A percentile compares a stretch with the other conserved stretches of the same genome.
Conservation (phyloP, 805 yeast genomes). For the Wickerhamiella cacticola region DNA sequence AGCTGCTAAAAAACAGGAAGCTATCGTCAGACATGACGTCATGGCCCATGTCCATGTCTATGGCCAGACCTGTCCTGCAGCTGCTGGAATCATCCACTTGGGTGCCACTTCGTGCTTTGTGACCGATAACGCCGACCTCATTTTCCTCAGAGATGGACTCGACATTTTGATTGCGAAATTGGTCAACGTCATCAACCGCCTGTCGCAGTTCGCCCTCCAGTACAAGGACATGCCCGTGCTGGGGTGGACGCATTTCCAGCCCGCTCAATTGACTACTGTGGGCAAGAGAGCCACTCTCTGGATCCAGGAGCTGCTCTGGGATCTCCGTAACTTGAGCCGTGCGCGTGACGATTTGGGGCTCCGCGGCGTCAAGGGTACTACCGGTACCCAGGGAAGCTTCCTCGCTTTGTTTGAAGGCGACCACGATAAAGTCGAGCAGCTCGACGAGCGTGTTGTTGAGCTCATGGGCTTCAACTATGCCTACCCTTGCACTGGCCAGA, state of each 20-base stretch:
- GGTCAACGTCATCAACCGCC: conserved; percentile 87
- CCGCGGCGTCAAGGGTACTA: conserved; percentile 98
- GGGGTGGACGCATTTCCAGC: conserved; percentile 99
- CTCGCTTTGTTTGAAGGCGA: conserved; percentile 90
- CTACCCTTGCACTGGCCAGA: conserved; percentile 97
- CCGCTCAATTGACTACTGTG: conserved; percentile 96
- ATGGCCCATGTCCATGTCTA: conserved; percentile 98
- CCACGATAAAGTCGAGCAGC: conserved; percentile 87
- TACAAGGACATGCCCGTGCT: conserved; percentile 92
- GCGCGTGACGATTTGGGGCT: conserved; percentile 94
- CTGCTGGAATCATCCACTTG: conserved; percentile 94
- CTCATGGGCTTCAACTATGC: conserved; percentile 87
- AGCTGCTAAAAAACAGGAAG: conserved; percentile 84
- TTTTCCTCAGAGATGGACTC: conserved; percentile 90
- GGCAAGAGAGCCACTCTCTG: conserved; percentile 97
- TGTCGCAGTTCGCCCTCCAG: conserved; percentile 75
- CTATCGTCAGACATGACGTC: conserved; percentile 96
- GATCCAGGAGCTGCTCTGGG: conserved; percentile 97
- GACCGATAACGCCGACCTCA: conserved; percentile 95
- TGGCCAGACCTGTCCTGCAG: conserved; percentile 86
- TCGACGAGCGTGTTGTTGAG: conserved; percentile 87
- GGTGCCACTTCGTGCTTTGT: conserved; percentile 98
- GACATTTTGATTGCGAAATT: conserved; percentile 87
- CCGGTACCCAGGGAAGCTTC: conserved; percentile 98
- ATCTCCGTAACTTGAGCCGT: conserved; percentile 85